Evolutionary conservation across 169 alveolate genomes (phyloP), one percentile per base, ranked within the genome.

Genomic region (Plasmodium inui): DNA sequence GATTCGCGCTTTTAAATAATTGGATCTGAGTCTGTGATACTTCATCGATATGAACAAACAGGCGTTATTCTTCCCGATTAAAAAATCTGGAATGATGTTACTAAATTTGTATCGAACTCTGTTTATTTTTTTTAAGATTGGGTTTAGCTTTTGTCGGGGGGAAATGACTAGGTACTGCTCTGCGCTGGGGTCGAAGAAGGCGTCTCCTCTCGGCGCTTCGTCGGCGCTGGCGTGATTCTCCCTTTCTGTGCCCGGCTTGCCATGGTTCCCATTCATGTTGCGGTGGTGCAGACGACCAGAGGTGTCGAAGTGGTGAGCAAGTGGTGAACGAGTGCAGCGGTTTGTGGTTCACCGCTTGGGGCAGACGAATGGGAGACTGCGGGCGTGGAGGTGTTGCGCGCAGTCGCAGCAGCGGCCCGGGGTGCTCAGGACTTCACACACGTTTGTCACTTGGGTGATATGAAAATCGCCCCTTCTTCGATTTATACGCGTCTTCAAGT

Each of bases 21-120:
- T 89, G 30, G 95, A 67, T 70, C 92, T 85, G 82, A 96, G 76
- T 30, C 97, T 57, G 70, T 96, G 97, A 92, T 95, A 96, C 84
- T 95, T 95, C 93, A 95, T 83, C 39, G 97, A 96, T 70, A 96
- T 95, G 72, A 96, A 96, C 28, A 96, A 83, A 39, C 95, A 96
- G 41, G 92, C 94, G n/a, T 93, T 96, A 46, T 83, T 93, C 82
- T 92, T 92, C 12, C 96, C 94, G 41, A 96, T 50, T 82, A 90
- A 93, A 82, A 92, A 96, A 83, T 96, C 97, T 34, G 96, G 92
- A 6, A 92, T 92, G 14, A 92, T 95, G 19, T 96, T 95, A 67
- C 96, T 96, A 83, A 93, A 95, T 57, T 93, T 95, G 79, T 84
- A 93, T 12, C 92, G 61, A 28, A 96, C 95, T 83, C 89, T 83